A percentile compares a stretch with the other conserved stretches of the same genome.
phyloP scores from a whole-genome alignment of 2,329 filamentous ascomycete genomes.

The Arthrinium phaeospermum region DNA sequence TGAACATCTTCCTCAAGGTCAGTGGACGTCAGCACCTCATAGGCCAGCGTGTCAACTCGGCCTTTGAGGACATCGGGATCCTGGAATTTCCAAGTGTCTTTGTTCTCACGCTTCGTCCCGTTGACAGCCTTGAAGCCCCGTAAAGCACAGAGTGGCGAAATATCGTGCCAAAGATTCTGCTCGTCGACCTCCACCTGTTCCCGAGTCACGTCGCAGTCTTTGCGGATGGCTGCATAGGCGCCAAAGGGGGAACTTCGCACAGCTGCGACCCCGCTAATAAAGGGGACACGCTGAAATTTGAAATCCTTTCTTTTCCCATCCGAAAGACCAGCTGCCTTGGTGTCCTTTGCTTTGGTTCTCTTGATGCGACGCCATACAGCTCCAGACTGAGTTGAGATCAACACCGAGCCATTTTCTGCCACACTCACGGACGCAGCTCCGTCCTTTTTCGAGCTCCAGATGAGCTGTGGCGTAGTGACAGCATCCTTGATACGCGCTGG shows the following conservation, averaged over 20 bases:
- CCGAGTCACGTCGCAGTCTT: slow-evolving; percentile 81
- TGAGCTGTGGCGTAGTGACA: slow-evolving; percentile 76
- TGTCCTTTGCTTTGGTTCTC: slow-evolving; percentile 78
- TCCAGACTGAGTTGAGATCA: slow-evolving; percentile 89
- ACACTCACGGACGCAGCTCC: slow-evolving; percentile 87
- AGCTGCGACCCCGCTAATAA: slow-evolving; percentile 81
- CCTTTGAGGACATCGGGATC: slow-evolving; percentile 52
- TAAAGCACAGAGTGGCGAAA: slow-evolving; percentile 74
- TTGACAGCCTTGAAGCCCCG: slow-evolving; percentile 59
- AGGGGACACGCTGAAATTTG: slow-evolving; percentile 91
- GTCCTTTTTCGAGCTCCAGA: slow-evolving; percentile 89
- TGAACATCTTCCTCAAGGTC: slow-evolving; percentile 69
- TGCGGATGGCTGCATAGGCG: slow-evolving; percentile 85
- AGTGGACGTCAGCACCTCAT: slow-evolving; percentile 64
- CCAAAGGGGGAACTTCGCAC: slow-evolving; percentile 90
- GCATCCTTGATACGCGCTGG: slow-evolving; percentile 87
- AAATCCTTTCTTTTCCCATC: slow-evolving; percentile 81
- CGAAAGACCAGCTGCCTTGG: slow-evolving; percentile 42
- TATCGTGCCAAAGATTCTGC: slow-evolving; percentile 75
- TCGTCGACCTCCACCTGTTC: slow-evolving; percentile 70
- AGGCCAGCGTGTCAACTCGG: slow-evolving; percentile 55
- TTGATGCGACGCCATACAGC: slow-evolving; percentile 92
- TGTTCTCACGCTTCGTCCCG: slow-evolving; percentile 41
- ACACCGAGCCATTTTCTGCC: slow-evolving; percentile 91
- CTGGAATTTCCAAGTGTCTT: slow-evolving; percentile 50